These are phyloP conservation scores for Chionographis japonica DNA, from an alignment of 106 monocot species.

Conservation along the genomic window DNA sequence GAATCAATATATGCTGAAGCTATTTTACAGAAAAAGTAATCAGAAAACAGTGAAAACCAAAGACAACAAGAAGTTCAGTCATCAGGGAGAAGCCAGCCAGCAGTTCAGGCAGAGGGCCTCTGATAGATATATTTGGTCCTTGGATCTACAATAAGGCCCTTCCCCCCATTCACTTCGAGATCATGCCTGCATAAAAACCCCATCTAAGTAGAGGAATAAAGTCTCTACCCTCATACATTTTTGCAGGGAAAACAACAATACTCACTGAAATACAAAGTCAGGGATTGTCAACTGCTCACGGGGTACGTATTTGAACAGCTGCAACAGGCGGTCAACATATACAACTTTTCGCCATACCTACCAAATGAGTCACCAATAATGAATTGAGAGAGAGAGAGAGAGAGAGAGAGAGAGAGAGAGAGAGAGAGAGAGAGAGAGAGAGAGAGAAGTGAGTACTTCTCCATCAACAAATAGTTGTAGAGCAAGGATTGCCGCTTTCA, in stretches of 20 bases:
- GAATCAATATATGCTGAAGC: too few relatives aligned
- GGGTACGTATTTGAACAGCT: slow-evolving; percentile 93
- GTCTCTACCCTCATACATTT: too few relatives aligned
- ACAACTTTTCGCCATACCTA: slow-evolving; percentile 93
- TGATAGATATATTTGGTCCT: slow-evolving; percentile 93
- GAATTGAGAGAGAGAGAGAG: not conserved
- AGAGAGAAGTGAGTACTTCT: slow-evolving; percentile 61
- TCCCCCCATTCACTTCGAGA: slow-evolving; percentile 97
- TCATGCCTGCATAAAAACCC: slow-evolving; percentile 58
- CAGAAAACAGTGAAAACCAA: too few relatives aligned
- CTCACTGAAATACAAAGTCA: slow-evolving; percentile 99
- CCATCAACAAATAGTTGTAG: slow-evolving; percentile 86
- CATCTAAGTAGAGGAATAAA: too few relatives aligned
- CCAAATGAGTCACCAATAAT: not conserved
- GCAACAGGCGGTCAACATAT: slow-evolving; percentile 85
- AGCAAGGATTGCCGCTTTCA: slow-evolving; percentile 77
- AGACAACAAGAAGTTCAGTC: too few relatives aligned
- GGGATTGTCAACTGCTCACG: slow-evolving; percentile 99
- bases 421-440: not conserved
- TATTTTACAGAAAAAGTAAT: too few relatives aligned
- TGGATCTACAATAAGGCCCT: slow-evolving; percentile 90
- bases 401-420: too few relatives aligned
- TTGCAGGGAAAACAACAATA: not conserved
- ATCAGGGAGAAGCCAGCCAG: not conserved
- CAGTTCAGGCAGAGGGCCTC: slow-evolving; percentile 52